Evolutionary conservation across 129 eudicot genomes (phyloP).

Genomic region (Logfia minima): DNA sequence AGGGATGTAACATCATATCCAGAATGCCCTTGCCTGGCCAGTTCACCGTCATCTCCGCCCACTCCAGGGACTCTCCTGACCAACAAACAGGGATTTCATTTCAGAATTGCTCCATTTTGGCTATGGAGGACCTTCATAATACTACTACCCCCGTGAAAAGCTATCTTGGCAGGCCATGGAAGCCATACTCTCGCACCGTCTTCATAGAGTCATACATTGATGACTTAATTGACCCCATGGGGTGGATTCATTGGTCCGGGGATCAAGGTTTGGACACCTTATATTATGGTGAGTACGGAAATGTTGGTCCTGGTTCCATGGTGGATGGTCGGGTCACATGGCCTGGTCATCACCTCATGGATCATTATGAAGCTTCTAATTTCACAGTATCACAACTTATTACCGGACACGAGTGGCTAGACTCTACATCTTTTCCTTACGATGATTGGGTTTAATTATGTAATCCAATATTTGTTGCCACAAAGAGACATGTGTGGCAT

Average conservation of each 20-base stretch:
- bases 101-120: conserved; percentile 72
- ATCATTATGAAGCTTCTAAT: conserved; percentile 63
- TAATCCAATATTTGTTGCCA: neutral
- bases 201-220: conserved; percentile 67
- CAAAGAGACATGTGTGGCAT: neutral
- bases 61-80: conserved; percentile 51
- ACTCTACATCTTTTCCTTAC: conserved; percentile 84
- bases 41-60: conserved; percentile 76
- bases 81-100: conserved; percentile 72
- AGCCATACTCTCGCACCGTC: conserved; percentile 60
- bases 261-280: conserved; percentile 58
- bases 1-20: conserved; percentile 71
- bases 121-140: conserved; percentile 46
- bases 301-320: conserved; percentile 63
- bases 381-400: conserved; percentile 74
- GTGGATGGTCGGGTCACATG: conserved; percentile 55
- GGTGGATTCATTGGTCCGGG: conserved; percentile 71
- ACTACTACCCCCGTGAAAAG: conserved; percentile 41
- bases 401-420: conserved; percentile 76
- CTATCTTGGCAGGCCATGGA: conserved; percentile 91
- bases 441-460: conserved; percentile 59
- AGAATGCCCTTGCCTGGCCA: conserved; percentile 75
- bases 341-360: conserved; percentile 81
- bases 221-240: conserved; percentile 53
- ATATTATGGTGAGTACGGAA: conserved; percentile 77